Conservation (phyloP, 2,329 filamentous ascomycete species). For the Fusarium pseudograminearum region DNA sequence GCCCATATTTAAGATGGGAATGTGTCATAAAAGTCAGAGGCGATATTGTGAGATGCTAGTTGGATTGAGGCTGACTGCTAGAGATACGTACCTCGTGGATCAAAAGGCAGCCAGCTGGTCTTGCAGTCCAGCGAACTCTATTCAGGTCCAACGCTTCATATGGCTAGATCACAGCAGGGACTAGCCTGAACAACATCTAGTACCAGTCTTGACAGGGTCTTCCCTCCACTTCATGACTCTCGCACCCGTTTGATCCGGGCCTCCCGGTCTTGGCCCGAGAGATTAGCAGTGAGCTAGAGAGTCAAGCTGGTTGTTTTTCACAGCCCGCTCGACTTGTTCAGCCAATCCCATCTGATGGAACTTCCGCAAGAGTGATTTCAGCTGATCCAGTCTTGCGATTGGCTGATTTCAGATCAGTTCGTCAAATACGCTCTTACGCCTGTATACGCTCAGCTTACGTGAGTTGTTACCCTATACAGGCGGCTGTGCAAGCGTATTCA, state of each 20-base stretch:
- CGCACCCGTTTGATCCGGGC: neutral
- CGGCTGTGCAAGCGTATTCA: neutral
- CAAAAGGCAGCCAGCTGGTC: too few species aligned
- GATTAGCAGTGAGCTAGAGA: neutral
- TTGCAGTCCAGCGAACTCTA: neutral
- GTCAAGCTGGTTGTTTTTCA: neutral
- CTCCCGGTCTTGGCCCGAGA: neutral
- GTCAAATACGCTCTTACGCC: neutral
- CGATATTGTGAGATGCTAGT: neutral
- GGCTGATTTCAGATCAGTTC: neutral
- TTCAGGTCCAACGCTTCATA: neutral
- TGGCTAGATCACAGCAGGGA: neutral
- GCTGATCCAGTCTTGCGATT: neutral
- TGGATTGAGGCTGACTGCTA: neutral
- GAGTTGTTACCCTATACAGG: neutral
- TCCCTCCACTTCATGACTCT: conserved; percentile 14
- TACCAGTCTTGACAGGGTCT: neutral
- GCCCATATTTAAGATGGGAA: neutral
- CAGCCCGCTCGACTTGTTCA: neutral
- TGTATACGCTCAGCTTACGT: conserved; percentile 4
- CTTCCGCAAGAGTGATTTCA: neutral
- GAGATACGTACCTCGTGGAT: too few species aligned
- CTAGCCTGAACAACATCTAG: neutral
- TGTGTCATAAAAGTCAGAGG: neutral
- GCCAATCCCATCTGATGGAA: neutral